A percentile compares a stretch with the other conserved stretches of the same genome.
Conservation (phyloP, 768 basidiomycete species). For the Arthromyces matolae region DNA sequence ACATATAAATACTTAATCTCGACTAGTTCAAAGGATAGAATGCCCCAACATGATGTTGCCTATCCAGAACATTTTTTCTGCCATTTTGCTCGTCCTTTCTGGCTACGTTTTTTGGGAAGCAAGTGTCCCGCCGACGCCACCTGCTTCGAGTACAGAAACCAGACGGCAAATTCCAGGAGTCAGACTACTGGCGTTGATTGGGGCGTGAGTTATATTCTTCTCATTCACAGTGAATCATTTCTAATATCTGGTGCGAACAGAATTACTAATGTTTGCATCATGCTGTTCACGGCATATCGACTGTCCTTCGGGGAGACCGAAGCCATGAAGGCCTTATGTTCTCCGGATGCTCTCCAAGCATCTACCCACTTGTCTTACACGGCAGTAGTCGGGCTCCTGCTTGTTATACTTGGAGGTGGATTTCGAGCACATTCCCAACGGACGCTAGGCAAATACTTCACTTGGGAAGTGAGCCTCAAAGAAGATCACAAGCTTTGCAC, state of each 20-base stretch:
- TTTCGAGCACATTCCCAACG: slow-evolving; percentile 2
- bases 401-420: slow-evolving; percentile 3
- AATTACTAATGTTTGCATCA: not conserved
- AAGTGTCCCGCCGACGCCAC: slow-evolving; percentile 7
- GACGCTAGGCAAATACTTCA: slow-evolving; percentile 5
- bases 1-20: no score
- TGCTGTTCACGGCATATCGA: slow-evolving; percentile 2
- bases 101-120: slow-evolving; percentile 2
- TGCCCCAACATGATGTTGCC: no score
- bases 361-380: not conserved
- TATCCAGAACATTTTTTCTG: not conserved
- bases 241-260: not conserved
- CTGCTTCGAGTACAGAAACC: not conserved
- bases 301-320: not conserved
- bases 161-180: slow-evolving; percentile 8
- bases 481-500: slow-evolving; percentile 7
- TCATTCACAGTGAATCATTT: not conserved
- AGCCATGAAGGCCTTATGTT: not conserved
- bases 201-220: not conserved
- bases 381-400: not conserved
- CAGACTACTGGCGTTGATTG: not conserved
- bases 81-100: slow-evolving; percentile 1
- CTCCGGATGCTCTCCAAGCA: not conserved
- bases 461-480: slow-evolving; percentile 10
- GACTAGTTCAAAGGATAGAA: no score